A percentile compares a stretch with the other conserved stretches of the same genome.
These are phyloP conservation scores for Cystobasidiaceae sp. DNA, from an alignment of 1,284 basidiomycete genomes.

Conservation along the genomic window DNA sequence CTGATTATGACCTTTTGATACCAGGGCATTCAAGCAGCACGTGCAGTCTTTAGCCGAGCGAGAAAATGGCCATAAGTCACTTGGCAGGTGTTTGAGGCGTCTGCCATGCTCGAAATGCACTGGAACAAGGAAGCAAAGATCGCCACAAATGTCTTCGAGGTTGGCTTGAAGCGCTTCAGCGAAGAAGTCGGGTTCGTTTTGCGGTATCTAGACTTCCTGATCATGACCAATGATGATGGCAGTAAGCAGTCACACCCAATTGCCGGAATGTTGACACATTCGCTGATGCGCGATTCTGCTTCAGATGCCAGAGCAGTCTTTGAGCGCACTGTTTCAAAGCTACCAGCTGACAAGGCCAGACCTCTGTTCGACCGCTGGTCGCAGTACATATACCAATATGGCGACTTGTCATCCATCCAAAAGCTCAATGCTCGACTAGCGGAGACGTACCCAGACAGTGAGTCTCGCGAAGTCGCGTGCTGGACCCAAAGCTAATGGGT, in stretches of 20 bases:
- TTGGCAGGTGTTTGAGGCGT: conserved; percentile 82
- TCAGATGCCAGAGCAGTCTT: conserved; percentile 92
- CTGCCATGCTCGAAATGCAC: conserved; percentile 94
- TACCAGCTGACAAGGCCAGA: conserved; percentile 71
- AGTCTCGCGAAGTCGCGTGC: conserved; percentile 19
- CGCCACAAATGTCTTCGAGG: conserved; percentile 87
- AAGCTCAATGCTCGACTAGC: conserved; percentile 83
- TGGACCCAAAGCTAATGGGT: not conserved
- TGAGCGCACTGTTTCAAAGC: conserved; percentile 72
- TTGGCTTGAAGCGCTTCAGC: conserved; percentile 79
- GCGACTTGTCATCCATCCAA: conserved; percentile 79
- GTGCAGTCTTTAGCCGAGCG: conserved; percentile 75
- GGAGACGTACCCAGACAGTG: conserved; percentile 79
- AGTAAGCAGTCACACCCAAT: conserved; percentile 54
- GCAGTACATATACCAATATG: conserved; percentile 89
- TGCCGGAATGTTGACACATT: not conserved
- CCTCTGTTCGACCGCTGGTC: conserved; percentile 95
- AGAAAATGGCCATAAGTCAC: conserved; percentile 76
- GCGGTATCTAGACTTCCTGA: conserved; percentile 85
- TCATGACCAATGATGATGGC: conserved; percentile 90
- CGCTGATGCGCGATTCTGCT: not conserved
- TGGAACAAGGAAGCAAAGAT: conserved; percentile 79
- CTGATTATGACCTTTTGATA: not conserved
- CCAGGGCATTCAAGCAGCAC: conserved; percentile 66
- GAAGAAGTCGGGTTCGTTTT: conserved; percentile 80